Evolutionary conservation across 345 rosid genomes (phyloP).

Genomic region (Erodium maritimum): DNA sequence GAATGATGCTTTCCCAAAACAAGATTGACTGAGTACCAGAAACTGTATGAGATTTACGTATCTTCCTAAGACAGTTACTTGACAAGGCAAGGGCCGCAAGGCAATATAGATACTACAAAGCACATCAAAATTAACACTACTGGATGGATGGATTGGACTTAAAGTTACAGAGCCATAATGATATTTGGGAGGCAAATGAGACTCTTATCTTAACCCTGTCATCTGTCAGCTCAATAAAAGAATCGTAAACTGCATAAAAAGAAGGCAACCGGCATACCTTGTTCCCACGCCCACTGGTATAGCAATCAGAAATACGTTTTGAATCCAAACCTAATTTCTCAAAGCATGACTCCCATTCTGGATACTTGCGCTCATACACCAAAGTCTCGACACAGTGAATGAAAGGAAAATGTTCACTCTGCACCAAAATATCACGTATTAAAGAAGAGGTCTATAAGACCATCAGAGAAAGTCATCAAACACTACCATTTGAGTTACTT

Average conservation of each 20-base stretch:
- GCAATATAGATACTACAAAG: no score
- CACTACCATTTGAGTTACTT: neutral
- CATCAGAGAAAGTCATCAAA: neutral
- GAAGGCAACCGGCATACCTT: slow-evolving; percentile 31
- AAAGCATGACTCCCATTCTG: slow-evolving; percentile 70
- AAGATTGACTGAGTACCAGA: no score
- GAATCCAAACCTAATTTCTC: slow-evolving; percentile 45
- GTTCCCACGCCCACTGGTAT: slow-evolving; percentile 41
- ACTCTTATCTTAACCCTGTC: no score
- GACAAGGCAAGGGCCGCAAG: no score
- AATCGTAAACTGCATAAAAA: neutral
- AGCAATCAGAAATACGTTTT: slow-evolving; percentile 48
- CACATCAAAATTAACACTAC: no score
- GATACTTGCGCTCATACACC: slow-evolving; percentile 36
- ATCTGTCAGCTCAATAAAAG: no score
- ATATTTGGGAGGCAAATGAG: no score
- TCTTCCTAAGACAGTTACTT: no score
- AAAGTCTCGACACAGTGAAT: slow-evolving; percentile 62
- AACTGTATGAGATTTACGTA: no score
- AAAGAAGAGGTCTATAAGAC: neutral
- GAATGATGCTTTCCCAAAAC: no score
- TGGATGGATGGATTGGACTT: no score
- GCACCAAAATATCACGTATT: slow-evolving; percentile 19
- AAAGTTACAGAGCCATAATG: no score
- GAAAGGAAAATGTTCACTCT: slow-evolving; percentile 68